These are phyloP conservation scores for Albifimbria verrucaria DNA, from an alignment of 2,329 filamentous ascomycete species.

Conservation along the genomic window DNA sequence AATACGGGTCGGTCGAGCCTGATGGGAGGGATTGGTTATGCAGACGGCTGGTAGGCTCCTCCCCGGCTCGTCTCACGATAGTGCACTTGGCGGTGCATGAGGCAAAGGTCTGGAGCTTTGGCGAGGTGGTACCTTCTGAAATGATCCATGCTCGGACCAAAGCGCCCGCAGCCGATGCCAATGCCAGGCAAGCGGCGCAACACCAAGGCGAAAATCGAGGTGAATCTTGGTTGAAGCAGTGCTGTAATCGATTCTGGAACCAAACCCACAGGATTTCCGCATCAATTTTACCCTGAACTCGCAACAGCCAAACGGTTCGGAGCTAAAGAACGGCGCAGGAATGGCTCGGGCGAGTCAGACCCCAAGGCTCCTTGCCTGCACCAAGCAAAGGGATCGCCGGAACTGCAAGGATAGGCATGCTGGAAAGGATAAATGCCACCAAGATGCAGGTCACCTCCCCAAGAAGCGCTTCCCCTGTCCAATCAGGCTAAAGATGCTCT, in stretches of 20 bases:
- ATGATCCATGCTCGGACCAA: neutral
- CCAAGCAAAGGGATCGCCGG: neutral
- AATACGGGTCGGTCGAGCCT: neutral
- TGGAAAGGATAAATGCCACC: neutral
- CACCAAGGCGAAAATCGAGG: neutral
- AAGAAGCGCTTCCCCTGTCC: neutral
- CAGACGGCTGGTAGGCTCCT: neutral
- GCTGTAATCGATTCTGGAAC: too few relatives aligned
- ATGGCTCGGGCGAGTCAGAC: too few relatives aligned
- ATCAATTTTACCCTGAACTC: too few relatives aligned
- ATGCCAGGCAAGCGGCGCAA: neutral
- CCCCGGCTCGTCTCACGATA: neutral
- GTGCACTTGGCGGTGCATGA: neutral
- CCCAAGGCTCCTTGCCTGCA: too few relatives aligned
- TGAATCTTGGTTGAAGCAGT: too few relatives aligned
- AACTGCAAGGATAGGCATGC: constrained; percentile 1
- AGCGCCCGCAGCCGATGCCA: too few relatives aligned
- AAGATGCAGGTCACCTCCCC: neutral
- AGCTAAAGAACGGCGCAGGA: too few relatives aligned
- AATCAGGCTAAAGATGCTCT: neutral
- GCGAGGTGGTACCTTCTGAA: neutral
- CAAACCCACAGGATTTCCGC: too few relatives aligned
- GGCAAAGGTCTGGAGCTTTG: neutral
- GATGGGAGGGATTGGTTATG: neutral
- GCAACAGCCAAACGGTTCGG: too few relatives aligned